These are phyloP conservation scores for Saccharomycopsis sp. DNA, from an alignment of 805 yeast species.

Conservation along the genomic window DNA sequence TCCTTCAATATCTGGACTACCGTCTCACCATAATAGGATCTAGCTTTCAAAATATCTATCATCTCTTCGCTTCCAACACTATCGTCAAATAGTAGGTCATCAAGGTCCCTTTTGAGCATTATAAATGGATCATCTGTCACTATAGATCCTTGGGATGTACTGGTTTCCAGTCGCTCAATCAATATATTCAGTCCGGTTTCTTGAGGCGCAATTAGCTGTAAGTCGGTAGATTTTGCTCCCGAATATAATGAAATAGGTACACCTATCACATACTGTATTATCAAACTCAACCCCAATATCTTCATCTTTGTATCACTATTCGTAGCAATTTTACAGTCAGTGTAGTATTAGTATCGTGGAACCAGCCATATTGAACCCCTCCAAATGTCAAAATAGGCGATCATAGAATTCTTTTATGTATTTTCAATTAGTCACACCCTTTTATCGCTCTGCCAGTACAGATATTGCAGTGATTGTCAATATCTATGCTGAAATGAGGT, in stretches of 20 bases:
- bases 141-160: background rate
- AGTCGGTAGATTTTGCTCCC: background rate
- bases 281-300: background rate
- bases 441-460: too few relatives aligned
- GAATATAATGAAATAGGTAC: background rate
- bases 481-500: too few relatives aligned
- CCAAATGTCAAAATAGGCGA: too few relatives aligned
- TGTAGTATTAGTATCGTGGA: too few relatives aligned
- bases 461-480: too few relatives aligned
- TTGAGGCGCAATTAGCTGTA: background rate
- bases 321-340: too few relatives aligned
- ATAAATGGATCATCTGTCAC: background rate
- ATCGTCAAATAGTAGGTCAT: background rate
- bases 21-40: background rate
- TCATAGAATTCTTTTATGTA: too few relatives aligned
- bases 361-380: too few relatives aligned
- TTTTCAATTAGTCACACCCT: too few relatives aligned
- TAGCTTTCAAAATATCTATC: background rate
- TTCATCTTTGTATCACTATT: background rate
- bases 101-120: background rate
- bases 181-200: background rate
- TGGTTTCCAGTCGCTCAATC: background rate
- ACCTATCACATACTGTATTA: background rate
- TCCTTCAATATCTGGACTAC: background rate
- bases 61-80: background rate